Evolutionary conservation across 257 asterid species (phyloP), one percentile per base, ranked within the genome.

Genomic region (Penstemon newberryi): DNA sequence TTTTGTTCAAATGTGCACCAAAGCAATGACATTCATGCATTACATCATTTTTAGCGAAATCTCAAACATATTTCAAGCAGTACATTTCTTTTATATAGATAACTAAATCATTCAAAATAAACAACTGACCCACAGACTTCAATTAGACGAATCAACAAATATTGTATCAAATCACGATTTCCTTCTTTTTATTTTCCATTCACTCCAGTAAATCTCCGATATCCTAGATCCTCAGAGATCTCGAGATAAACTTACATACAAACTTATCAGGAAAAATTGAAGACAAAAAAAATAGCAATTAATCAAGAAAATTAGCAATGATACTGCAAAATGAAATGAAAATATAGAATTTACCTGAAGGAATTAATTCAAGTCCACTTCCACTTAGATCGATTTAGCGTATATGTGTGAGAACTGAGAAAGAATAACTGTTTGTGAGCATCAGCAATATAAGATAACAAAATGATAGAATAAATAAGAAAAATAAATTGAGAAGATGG

Each of bases 171-270:
- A 62, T 63, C 42, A 52, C 59, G 68, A 63, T 54, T 11, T 11
- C 6, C 60, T 13, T 73, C 42, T 44, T 10, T 15, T 45, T n/a
- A 9, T 10, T 49, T 44, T 7, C 69, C 55, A 68, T 50, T 60
- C 56, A 71, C 63, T 52, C 57, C 61, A 63, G 54, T 11, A 67
- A 15, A 46, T 66, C 13, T 74, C 40, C 41, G 11, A 70, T 66
- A 63, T 66, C 51, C 56, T 55, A 74, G 59, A 60, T 57, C 72
- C 25, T n/a, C 38, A 78, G 70, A 52, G 85, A 80, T 76, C 85
- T 66, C 64, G 67, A 47, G 1, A 45, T 9, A 70, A 70, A 64
- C 60, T 67, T 18, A 58, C 75, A 36, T 15, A 15, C 18, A 15
- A 15, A 15, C 33, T 25, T 7, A 56, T 56, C 12, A 52, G 39